phyloP scores from a whole-genome alignment of 2,329 filamentous ascomycete species.

The Trichoderma simmonsii region DNA sequence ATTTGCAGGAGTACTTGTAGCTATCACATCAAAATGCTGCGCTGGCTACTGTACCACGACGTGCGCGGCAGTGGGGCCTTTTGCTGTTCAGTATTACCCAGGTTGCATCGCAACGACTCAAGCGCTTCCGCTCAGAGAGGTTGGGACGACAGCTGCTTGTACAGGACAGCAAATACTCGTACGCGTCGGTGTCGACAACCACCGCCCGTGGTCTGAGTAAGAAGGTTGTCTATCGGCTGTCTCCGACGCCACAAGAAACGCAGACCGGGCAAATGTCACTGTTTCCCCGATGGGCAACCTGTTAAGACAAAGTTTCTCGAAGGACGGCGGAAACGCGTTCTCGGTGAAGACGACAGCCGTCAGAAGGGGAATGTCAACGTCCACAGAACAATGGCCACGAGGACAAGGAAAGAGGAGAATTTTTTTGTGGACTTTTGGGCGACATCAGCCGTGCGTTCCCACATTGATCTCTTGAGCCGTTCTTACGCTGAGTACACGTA shows the following conservation, averaged over 20 bases:
- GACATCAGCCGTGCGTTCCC: not conserved
- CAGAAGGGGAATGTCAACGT: not conserved
- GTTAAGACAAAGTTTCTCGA: not conserved
- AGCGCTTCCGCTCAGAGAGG: not conserved
- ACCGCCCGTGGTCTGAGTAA: not conserved
- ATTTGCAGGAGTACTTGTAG: not conserved
- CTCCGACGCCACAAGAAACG: not conserved
- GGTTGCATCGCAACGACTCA: slow-evolving; percentile 8
- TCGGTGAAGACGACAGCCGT: not conserved
- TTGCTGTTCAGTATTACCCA: not conserved
- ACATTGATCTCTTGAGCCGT: not conserved
- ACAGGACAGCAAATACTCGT: not conserved
- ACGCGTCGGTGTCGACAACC: not conserved
- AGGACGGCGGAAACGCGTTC: not conserved
- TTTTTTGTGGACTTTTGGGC: not conserved
- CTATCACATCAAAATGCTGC: not conserved
- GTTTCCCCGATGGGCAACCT: not conserved
- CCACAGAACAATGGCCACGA: not conserved
- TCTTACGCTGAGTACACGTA: not conserved
- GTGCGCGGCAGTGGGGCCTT: slow-evolving; percentile 4
- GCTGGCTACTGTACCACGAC: slow-evolving; percentile 4
- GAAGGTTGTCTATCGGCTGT: not conserved
- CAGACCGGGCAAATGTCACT: not conserved
- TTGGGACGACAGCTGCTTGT: not conserved
- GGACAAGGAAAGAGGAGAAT: not conserved